Conservation (phyloP, 495 filamentous ascomycete genomes). For the Daldinia bambusicola region DNA sequence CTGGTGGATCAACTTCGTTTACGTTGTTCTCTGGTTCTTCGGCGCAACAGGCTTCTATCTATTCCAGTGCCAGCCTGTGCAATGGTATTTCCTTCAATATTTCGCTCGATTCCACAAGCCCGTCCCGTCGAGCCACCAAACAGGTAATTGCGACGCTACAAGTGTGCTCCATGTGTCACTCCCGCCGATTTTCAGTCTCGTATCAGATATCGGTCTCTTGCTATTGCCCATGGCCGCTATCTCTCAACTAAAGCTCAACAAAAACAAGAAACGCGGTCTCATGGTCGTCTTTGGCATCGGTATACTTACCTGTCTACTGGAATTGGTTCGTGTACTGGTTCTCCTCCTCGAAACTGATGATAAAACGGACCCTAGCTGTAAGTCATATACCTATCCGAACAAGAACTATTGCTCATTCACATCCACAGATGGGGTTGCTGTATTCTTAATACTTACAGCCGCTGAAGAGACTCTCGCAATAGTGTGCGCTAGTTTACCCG, state of each 20-base stretch:
- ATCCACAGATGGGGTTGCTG: constrained; percentile 38
- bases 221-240: constrained; percentile 48
- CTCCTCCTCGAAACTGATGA: constrained; percentile 46
- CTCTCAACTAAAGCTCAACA: constrained; percentile 41
- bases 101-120: constrained; percentile 34
- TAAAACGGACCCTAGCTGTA: constrained; percentile 48
- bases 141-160: constrained; percentile 47
- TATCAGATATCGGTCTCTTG: constrained; percentile 37
- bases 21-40: constrained; percentile 48
- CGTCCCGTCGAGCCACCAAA: constrained; percentile 26
- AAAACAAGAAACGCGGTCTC: constrained; percentile 47
- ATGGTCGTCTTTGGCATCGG: constrained; percentile 49
- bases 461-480: constrained; percentile 45
- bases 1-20: constrained; percentile 50
- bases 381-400: constrained; percentile 16
- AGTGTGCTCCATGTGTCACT: constrained; percentile 42
- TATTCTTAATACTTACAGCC: constrained; percentile 43
- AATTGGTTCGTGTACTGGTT: constrained; percentile 38
- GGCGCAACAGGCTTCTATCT: constrained; percentile 46
- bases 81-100: constrained; percentile 48
- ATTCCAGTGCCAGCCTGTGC: constrained; percentile 47
- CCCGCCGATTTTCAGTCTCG: constrained; percentile 37
- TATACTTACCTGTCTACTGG: constrained; percentile 40
- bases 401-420: neutral
- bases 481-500: constrained; percentile 41